A percentile compares a stretch with the other conserved stretches of the same genome.
Conservation (phyloP, 805 yeast species). For the Zygosaccharomyces pseudorouxii region DNA sequence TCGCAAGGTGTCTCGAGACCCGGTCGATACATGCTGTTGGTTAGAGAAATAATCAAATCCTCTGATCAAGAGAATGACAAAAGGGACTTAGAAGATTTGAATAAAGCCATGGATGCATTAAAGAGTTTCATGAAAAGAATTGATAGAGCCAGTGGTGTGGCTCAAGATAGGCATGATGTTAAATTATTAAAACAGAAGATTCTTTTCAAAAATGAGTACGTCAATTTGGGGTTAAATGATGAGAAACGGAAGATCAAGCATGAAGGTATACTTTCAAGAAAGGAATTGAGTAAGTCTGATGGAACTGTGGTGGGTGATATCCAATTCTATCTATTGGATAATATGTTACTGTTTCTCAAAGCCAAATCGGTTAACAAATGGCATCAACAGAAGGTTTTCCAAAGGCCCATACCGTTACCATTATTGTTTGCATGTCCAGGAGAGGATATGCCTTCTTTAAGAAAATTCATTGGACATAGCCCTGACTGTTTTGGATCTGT, state of each 20-base stretch:
- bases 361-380: constrained; percentile 83
- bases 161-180: constrained; percentile 86
- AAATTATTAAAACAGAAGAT: constrained; percentile 82
- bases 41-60: constrained; percentile 81
- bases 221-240: constrained; percentile 77
- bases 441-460: constrained; percentile 69
- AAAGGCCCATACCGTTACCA: constrained; percentile 81
- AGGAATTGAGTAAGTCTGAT: constrained; percentile 30
- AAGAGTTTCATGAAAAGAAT: constrained; percentile 66
- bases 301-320: constrained; percentile 51
- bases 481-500: constrained; percentile 34
- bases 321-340: constrained; percentile 83
- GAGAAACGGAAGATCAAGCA: constrained; percentile 66
- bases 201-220: constrained; percentile 77
- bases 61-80: constrained; percentile 67
- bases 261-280: constrained; percentile 36
- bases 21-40: constrained; percentile 84
- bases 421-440: constrained; percentile 67
- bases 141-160: constrained; percentile 86
- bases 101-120: constrained; percentile 69
- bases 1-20: constrained; percentile 96
- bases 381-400: constrained; percentile 87
- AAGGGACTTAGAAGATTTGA: constrained; percentile 44
- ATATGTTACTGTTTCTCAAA: constrained; percentile 78
- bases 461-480: constrained; percentile 35